Conservation (phyloP, 495 filamentous ascomycete genomes). For the Neurospora sp. region DNA sequence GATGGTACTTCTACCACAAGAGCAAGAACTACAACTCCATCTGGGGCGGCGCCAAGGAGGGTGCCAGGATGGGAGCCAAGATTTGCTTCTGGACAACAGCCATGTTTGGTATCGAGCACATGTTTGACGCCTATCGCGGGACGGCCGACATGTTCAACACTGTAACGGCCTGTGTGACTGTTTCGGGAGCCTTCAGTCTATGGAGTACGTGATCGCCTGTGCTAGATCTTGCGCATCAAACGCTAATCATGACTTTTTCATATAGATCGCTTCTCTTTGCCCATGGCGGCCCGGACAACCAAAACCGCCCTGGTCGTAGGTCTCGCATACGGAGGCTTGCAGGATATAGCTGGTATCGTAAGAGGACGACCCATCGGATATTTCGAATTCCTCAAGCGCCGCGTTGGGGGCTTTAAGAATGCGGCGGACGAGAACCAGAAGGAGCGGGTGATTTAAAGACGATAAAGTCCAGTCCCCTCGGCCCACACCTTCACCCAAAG, state of each 20-base stretch:
- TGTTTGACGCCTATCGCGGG: constrained; percentile 67
- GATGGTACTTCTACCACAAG: constrained; percentile 97
- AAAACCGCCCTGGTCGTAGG: constrained; percentile 70
- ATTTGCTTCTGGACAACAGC: constrained; percentile 54
- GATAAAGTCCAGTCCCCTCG: neutral
- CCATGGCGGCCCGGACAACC: constrained; percentile 73
- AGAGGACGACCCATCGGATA: constrained; percentile 64
- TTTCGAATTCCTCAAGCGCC: constrained; percentile 50
- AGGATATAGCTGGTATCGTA: constrained; percentile 44
- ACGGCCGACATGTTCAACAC: constrained; percentile 64
- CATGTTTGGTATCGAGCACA: constrained; percentile 72
- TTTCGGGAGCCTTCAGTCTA: constrained; percentile 77
- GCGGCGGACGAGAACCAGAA: constrained; percentile 56
- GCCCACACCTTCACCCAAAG: neutral
- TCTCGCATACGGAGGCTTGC: constrained; percentile 67
- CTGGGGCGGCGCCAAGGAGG: constrained; percentile 65
- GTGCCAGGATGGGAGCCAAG: constrained; percentile 61
- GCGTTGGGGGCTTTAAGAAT: constrained; percentile 5
- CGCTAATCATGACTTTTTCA: constrained; percentile 6
- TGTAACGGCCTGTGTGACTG: constrained; percentile 66
- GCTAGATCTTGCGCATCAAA: neutral
- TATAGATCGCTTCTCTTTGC: constrained; percentile 69
- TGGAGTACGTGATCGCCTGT: constrained; percentile 51
- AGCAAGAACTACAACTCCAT: constrained; percentile 84
- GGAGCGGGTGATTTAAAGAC: constrained; percentile 43